Base-by-base conservation (phyloP, 257 asterid genomes). In the Cordia subcordata region DNA sequence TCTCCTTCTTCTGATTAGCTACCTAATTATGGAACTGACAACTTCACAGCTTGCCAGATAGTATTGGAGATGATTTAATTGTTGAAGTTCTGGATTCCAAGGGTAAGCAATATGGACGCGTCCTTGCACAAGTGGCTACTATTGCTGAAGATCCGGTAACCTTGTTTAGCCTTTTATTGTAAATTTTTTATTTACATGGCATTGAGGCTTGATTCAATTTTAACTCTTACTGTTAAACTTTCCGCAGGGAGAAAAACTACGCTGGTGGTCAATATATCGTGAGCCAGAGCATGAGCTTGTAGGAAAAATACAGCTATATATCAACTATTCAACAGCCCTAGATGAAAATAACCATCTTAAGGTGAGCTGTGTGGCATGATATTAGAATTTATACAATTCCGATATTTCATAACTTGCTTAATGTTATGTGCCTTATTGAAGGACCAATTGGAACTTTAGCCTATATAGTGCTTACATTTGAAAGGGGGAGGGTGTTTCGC, bases 281-380 rank as follows among this genome's bases (percentile, higher is more conserved):
- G 85, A 75, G 37, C 81, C 85, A 55, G 82, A 76, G 64, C 85
- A 79, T 11, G 77, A 79, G 73, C 73, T 73, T 60, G 82, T 79
- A 53, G 85, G 82, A 50, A 79, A 70, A 67, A 66, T 76, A 39
- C 85, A 79, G 55, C 74, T 79, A 17, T 70, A 60, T 59, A 73
- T 79, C 50, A 75, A 79, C 61, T 79, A 79, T 58, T 63, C 85
- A 18, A 63, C 82, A 17, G 61, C 65, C 56, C 53, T 69, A 22
- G 82, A 79, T 70, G 82, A 79, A 63, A 76, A 62, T 54, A 72
- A 73, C 56, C 72, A 79, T 53, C 78, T 79, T 19, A 79, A 79
- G 82, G 85, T 79, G 46, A 44, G 69, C 15, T 63, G 27, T 18
- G 47, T 35, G 8, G n/a, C 61, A 45, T 60, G 32, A 49, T 33